Conservation (phyloP, 1,284 basidiomycete species). For the Xerocomus nothofagi region DNA sequence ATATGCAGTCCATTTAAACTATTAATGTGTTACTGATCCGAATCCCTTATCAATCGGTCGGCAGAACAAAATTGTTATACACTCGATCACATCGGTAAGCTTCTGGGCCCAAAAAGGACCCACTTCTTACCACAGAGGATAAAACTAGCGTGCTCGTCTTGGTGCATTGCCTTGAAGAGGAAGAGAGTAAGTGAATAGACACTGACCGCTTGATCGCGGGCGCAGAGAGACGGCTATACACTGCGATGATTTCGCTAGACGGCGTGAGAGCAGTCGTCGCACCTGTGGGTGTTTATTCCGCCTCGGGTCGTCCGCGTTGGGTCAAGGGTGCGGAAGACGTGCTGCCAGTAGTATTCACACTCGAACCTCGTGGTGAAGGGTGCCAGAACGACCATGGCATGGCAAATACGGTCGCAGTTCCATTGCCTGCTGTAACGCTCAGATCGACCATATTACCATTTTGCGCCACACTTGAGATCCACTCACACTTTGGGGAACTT, state of each 20-base stretch:
- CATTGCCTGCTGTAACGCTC: not conserved
- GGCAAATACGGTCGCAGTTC: not conserved
- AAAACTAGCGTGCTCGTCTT: not conserved
- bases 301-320: constrained; percentile 12
- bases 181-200: not conserved
- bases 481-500: not conserved
- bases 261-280: not conserved
- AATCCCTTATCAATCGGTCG: not conserved
- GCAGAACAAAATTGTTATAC: not conserved
- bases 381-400: not conserved
- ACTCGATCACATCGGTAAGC: constrained; percentile 5
- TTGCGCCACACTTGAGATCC: not conserved
- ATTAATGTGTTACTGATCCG: constrained; percentile 6
- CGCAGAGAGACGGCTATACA: constrained; percentile 13
- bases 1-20: too few relatives aligned
- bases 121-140: not conserved
- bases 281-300: constrained; percentile 3
- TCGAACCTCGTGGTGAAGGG: not conserved
- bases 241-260: not conserved
- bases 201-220: not conserved
- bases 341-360: not conserved
- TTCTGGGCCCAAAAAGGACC: constrained; percentile 2
- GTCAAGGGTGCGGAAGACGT: constrained; percentile 17
- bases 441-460: not conserved
- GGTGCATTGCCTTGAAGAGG: constrained; percentile 15